phyloP scores from a whole-genome alignment of 805 yeast species.

The Saccharomycopsis guyanensis region DNA sequence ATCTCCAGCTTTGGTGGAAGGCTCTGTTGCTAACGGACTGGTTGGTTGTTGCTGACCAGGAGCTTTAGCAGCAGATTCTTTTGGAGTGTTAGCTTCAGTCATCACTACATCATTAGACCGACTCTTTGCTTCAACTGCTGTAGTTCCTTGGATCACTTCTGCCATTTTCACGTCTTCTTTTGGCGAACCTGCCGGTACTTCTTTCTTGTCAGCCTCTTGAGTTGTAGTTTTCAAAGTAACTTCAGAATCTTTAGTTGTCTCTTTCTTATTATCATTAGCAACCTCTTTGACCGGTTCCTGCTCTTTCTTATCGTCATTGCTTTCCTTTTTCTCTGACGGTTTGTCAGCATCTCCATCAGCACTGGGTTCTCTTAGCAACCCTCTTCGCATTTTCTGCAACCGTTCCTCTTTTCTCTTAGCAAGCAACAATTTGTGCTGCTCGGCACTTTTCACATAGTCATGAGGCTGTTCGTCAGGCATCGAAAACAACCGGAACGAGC shows the following conservation, averaged over 20 bases:
- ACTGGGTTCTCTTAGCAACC: not conserved
- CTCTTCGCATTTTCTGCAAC: not conserved
- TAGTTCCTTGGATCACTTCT: not conserved
- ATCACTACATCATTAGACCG: not conserved
- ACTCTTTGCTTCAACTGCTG: no score
- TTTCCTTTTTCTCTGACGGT: constrained; percentile 24
- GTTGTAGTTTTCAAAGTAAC: not conserved
- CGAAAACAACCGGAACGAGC: constrained; percentile 59
- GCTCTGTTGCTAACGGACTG: not conserved
- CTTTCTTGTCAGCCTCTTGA: not conserved
- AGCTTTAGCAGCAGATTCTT: constrained; percentile 10
- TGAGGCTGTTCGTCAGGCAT: constrained; percentile 68
- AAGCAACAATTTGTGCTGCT: constrained; percentile 58
- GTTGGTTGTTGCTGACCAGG: not conserved
- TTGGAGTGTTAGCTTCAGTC: constrained; percentile 11
- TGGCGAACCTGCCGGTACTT: constrained; percentile 5
- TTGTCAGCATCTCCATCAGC: not conserved
- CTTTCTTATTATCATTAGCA: not conserved
- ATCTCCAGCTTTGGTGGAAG: no score
- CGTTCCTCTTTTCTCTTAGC: constrained; percentile 42
- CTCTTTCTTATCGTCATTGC: constrained; percentile 4
- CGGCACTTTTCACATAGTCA: constrained; percentile 66
- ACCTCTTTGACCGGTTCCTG: not conserved
- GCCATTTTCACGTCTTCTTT: constrained; percentile 7
- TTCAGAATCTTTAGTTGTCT: not conserved